A percentile compares a stretch with the other conserved stretches of the same genome.
phyloP scores from a whole-genome alignment of 768 basidiomycete genomes.

The Hygrocybe coccinea region DNA sequence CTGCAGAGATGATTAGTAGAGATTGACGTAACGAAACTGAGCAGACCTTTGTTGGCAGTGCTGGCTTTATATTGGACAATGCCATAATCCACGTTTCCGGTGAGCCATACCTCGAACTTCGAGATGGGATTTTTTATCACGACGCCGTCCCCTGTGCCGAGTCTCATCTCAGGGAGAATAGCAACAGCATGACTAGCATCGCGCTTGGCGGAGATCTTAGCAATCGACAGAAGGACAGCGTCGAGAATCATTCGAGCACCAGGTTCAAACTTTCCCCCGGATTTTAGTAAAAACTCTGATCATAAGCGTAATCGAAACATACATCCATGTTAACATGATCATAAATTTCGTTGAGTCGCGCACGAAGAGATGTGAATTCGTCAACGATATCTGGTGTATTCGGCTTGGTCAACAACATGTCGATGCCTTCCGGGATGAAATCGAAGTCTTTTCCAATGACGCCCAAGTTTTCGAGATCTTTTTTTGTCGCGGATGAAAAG shows the following conservation, averaged over 20 bases:
- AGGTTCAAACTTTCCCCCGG: constrained; percentile 20
- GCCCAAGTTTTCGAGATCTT: constrained; percentile 25
- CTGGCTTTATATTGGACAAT: constrained; percentile 24
- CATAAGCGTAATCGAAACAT: constrained; percentile 18
- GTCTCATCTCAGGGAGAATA: constrained; percentile 28
- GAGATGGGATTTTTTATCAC: constrained; percentile 18
- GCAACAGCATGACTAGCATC: constrained; percentile 17
- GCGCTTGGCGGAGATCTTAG: constrained; percentile 3
- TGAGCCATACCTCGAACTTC: constrained; percentile 26
- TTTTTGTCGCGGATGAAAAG: constrained; percentile 23
- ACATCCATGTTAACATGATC: constrained; percentile 30
- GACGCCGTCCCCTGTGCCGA: constrained; percentile 21
- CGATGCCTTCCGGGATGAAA: constrained; percentile 18
- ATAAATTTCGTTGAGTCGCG: constrained; percentile 27
- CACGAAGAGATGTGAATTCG: constrained; percentile 21
- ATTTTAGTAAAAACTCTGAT: constrained; percentile 14
- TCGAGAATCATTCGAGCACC: constrained; percentile 31
- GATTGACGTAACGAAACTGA: too few species aligned
- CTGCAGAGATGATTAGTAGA: constrained; percentile 17
- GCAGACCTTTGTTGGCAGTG: constrained; percentile 24
- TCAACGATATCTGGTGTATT: constrained; percentile 17
- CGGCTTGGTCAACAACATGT: constrained; percentile 12
- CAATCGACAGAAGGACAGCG: constrained; percentile 27
- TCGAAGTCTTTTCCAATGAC: constrained; percentile 23
- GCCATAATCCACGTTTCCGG: constrained; percentile 27